Conservation (phyloP, 257 asterid genomes). For the Plectranthus barbatus region DNA sequence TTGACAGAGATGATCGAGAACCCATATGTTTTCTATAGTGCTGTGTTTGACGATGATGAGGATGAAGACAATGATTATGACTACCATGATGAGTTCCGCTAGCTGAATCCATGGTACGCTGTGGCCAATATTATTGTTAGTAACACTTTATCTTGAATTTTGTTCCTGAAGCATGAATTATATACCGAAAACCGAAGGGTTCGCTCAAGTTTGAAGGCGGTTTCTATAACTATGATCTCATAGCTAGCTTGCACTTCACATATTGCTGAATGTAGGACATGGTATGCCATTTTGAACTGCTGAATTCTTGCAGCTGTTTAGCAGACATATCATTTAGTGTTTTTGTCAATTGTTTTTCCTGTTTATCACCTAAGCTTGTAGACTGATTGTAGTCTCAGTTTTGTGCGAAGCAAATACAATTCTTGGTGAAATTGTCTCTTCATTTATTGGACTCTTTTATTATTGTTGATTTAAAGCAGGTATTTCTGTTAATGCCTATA, state of each 20-base stretch:
- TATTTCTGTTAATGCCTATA: too few relatives aligned
- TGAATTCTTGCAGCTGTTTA: not conserved
- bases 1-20: conserved; percentile 79
- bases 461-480: too few relatives aligned
- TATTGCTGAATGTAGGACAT: not conserved
- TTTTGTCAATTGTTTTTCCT: not conserved
- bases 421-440: not conserved
- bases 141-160: conserved; percentile 4
- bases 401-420: not conserved
- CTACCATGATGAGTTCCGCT: conserved; percentile 82
- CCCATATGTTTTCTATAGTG: conserved; percentile 88
- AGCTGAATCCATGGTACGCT: conserved; percentile 9
- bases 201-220: not conserved
- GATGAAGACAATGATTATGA: conserved; percentile 65
- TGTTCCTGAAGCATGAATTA: conserved; percentile 1
- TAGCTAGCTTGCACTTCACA: not conserved
- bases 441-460: too few relatives aligned
- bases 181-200: not conserved
- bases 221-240: not conserved
- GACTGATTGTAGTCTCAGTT: conserved; percentile 9
- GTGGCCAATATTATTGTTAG: too few relatives aligned
- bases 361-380: not conserved
- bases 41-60: conserved; percentile 52
- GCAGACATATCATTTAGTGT: not conserved
- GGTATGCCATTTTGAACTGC: not conserved